A percentile compares a stretch with the other conserved stretches of the same genome.
Conservation (phyloP, 164 flowering plant species). For the Paratinospora sagittata region DNA sequence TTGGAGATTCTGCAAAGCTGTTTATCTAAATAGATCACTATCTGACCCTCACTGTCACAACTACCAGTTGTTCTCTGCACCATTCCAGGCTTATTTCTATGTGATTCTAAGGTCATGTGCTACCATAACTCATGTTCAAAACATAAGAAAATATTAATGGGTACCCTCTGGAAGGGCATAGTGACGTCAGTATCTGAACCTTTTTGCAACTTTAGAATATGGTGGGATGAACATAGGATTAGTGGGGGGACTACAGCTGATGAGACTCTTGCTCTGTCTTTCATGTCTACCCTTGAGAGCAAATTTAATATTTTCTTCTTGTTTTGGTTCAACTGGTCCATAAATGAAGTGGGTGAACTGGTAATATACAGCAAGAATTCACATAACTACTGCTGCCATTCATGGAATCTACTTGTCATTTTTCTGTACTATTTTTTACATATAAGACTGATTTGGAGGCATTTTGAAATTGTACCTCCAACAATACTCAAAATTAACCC, state of each 20-base stretch:
- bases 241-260: neutral
- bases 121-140: neutral
- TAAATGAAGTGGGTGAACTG: no score
- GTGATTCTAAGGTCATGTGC: neutral
- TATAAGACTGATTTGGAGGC: no score
- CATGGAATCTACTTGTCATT: no score
- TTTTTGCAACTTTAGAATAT: neutral
- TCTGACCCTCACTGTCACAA: neutral
- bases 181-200: neutral
- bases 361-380: no score
- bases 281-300: no score
- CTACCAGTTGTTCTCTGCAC: neutral
- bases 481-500: no score
- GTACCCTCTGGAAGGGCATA: no score
- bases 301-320: no score
- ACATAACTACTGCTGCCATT: no score
- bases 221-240: neutral
- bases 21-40: neutral
- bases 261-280: neutral
- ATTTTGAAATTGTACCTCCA: no score
- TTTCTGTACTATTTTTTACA: no score
- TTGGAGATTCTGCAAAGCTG: neutral
- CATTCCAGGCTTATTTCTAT: neutral
- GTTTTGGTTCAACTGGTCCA: no score
- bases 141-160: neutral